Conservation (phyloP, 768 basidiomycete genomes). For the Tremella mesenterica region DNA sequence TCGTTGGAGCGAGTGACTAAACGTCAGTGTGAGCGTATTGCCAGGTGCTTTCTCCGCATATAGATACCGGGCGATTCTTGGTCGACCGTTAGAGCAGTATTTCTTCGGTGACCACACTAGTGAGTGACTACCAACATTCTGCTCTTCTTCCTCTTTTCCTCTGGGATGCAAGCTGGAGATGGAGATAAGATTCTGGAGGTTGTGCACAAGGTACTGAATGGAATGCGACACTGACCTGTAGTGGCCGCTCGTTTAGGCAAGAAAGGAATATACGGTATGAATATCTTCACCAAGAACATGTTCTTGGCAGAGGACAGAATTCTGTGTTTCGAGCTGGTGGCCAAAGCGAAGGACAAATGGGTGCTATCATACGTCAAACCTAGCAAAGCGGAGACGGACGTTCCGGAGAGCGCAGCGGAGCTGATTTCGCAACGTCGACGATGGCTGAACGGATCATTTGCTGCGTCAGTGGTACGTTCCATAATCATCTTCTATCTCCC, state of each 20-base stretch:
- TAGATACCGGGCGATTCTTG: slow-evolving; percentile 82
- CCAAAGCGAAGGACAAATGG: slow-evolving; percentile 80
- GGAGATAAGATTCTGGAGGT: too few relatives aligned
- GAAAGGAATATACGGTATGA: slow-evolving; percentile 94
- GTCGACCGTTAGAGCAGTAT: slow-evolving; percentile 58
- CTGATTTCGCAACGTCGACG: slow-evolving; percentile 90
- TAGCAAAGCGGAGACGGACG: slow-evolving; percentile 90
- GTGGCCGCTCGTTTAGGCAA: slow-evolving; percentile 82
- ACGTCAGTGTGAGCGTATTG: slow-evolving; percentile 69
- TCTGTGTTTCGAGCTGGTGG: slow-evolving; percentile 91
- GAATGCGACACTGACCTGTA: slow-evolving; percentile 4
- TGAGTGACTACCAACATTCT: slow-evolving; percentile 12
- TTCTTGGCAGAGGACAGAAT: slow-evolving; percentile 87
- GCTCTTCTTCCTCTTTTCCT: background rate
- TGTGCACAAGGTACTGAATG: background rate
- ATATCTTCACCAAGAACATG: slow-evolving; percentile 80
- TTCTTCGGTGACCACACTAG: slow-evolving; percentile 52
- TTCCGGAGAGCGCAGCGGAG: slow-evolving; percentile 73
- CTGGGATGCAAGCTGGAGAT: background rate
- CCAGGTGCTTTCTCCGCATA: slow-evolving; percentile 97
- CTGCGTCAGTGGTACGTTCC: slow-evolving; percentile 67
- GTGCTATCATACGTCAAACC: slow-evolving; percentile 88
- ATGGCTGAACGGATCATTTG: slow-evolving; percentile 94
- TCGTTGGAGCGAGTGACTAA: too few relatives aligned
- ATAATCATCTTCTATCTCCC: slow-evolving; percentile 17